Base-by-base conservation (phyloP, 2,329 filamentous ascomycete species). In the Bipolaris gigantea region DNA sequence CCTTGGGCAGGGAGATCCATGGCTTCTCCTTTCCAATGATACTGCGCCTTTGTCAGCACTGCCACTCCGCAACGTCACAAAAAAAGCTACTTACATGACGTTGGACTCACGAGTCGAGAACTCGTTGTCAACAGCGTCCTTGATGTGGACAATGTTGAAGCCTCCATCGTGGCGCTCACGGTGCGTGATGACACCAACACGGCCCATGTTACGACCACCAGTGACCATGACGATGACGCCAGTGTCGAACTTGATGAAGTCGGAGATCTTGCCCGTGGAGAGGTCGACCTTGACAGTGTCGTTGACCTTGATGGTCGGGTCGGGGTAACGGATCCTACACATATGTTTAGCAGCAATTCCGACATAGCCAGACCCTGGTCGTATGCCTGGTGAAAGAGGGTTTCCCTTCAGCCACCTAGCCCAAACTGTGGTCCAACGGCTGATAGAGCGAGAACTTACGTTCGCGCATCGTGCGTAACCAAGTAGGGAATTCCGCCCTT, bases 391-490 rank as follows among this genome's bases (percentile, higher is more conserved):
- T 92, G 93, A 53, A 56, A 56, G 54, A 70, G 64, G 64, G 63
- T 69, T 62, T 57, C 63, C 66, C 68, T 69, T 64, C 52, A 30
- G 56, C 55, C 66, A 72, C 65, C 70, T 70, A 70, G 70, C 71
- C 72, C 71, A 74, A 71, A 72, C 71, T 72, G 58, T 70, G 70
- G 93, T 91, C 51, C 93, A 97, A 97, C 93, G 93, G 88, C 93
- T 97, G 93, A 97, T 92, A 94, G 92, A 97, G 89, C 89, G 83
- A 85, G 89, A 89, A 97, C 93, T 96, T 85, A 99, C 93, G 94
- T 99, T 92, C 94, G 89, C 84, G 94, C 94, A 94, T 99, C 94
- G 90, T 99, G 94, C 92, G 94, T 99, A 90, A 99, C 94, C 92
- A 97, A 97, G 92, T 96, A 99, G 95, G 94, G 94, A 88, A 99